A percentile compares a stretch with the other conserved stretches of the same genome.
Evolutionary conservation across 2,329 filamentous ascomycete species (phyloP).

Genomic region (Curvularia sp.): DNA sequence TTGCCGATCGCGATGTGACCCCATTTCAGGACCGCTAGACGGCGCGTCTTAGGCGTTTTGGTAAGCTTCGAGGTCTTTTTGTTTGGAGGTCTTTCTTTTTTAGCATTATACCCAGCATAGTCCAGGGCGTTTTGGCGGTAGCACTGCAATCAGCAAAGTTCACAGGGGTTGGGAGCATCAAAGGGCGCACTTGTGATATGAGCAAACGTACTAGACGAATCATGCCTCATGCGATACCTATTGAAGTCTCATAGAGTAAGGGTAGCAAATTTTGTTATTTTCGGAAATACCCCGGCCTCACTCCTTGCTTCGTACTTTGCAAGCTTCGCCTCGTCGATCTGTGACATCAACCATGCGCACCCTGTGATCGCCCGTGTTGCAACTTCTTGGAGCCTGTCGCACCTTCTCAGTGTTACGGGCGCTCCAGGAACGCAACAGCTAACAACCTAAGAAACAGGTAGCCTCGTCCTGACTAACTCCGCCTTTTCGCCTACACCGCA

Average conservation of each 20-base stretch:
- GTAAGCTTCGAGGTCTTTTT: neutral
- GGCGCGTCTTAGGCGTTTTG: neutral
- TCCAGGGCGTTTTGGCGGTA: constrained; percentile 15
- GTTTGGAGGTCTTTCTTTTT: constrained; percentile 12
- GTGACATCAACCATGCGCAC: neutral
- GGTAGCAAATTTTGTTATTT: neutral
- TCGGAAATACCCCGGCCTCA: neutral
- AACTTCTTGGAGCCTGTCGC: too few relatives aligned
- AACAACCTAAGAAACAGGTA: neutral
- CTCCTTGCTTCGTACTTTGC: neutral
- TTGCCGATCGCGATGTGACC: constrained; percentile 28
- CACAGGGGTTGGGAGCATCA: neutral
- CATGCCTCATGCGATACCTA: neutral
- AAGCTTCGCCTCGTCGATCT: neutral
- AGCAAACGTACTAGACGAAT: neutral
- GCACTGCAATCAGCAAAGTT: neutral
- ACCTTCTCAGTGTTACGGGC: too few relatives aligned
- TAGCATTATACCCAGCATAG: constrained; percentile 33
- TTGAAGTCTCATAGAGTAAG: neutral
- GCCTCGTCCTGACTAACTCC: neutral
- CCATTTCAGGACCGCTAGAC: constrained; percentile 19
- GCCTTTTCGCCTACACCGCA: neutral
- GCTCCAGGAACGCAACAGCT: neutral
- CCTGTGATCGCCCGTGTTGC: neutral
- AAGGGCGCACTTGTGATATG: neutral